Percentiles rank a stretch among this genome's conserved stretches.
phyloP scores from a whole-genome alignment of 1,284 basidiomycete species.

The Dichomitus squalens region DNA sequence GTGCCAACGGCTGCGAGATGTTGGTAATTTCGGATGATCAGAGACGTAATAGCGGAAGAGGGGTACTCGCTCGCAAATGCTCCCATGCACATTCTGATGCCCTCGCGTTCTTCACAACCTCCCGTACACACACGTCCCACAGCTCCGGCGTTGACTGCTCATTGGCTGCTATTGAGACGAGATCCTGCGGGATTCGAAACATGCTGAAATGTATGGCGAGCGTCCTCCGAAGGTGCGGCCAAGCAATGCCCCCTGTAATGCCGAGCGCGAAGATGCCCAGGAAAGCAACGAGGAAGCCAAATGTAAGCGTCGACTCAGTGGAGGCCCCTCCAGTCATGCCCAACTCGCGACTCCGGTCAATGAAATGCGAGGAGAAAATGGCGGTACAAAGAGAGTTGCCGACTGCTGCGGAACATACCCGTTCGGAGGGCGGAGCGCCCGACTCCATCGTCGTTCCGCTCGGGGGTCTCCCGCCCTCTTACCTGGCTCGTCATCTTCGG shows the following conservation, averaged over 20 bases:
- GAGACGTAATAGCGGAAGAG: slow-evolving; percentile 1
- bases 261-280: slow-evolving; percentile 12
- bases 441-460: too few relatives aligned
- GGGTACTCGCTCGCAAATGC: slow-evolving; percentile 19
- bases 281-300: slow-evolving; percentile 18
- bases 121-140: slow-evolving; percentile 17
- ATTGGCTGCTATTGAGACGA: not conserved
- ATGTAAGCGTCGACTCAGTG: slow-evolving; percentile 15
- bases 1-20: slow-evolving; percentile 16
- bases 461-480: too few relatives aligned
- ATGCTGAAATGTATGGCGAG: slow-evolving; percentile 1
- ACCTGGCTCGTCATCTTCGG: too few relatives aligned
- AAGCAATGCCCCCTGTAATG: slow-evolving; percentile 12
- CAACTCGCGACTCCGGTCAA: not conserved
- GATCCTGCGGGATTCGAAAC: not conserved
- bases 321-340: not conserved
- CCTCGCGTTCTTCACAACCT: slow-evolving; percentile 6
- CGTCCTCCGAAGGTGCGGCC: slow-evolving; percentile 9
- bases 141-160: not conserved
- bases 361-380: too few relatives aligned
- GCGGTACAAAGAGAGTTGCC: too few relatives aligned
- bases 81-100: slow-evolving; percentile 18
- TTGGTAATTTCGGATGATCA: slow-evolving; percentile 2
- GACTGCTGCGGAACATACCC: too few relatives aligned
- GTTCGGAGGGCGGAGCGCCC: too few relatives aligned